Evolutionary conservation across 108 stramenopile species (phyloP), one percentile per base, ranked within the genome.

Genomic region (Epithemia pelagica): DNA sequence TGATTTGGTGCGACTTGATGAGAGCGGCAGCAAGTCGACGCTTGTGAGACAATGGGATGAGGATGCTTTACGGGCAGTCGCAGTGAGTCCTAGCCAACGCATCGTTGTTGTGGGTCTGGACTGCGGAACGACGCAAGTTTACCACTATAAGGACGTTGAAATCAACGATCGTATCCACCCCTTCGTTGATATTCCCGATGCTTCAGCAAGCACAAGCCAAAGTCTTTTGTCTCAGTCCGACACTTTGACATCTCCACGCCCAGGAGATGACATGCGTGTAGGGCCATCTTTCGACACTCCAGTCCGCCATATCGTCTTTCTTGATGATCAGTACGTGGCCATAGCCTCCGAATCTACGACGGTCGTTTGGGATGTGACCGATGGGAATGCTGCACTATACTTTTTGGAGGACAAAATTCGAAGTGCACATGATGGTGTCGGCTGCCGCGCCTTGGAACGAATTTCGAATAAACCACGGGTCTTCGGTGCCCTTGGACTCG

Each of bases 101-200:
- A 83, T 86, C 10, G 52, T 93, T 10, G 88, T 81, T 2, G 71
- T 93, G 0, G 91, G 91, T 1, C 83, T 81, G 32, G 83, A 88
- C 21, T 74, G 78, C 55, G 91, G 91, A 18, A 70, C 68, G 22
- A 78, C 80, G 20, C 58, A 46, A n/a, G 67, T 93, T 22, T 88
- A 78, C 67, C 19, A 22, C 23, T 89, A 70, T 65, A 79, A 84
- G 58, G 72, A 72, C 18, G 24, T 65, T 52, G 54, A 24, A 30
- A 0, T 20, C 27, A 56, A 59, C 18, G 46, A 65, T 26, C 10
- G 5, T 5, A 15, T 46, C 15, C 82, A 82, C 56, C 78, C 82
- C 1, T 82, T 78, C 53, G 58, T 67, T 27, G 37, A 46, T 46
- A 15, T 46, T 46, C 37, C 37, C 15, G 37, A 5, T 46, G 5